phyloP scores from a whole-genome alignment of 1,284 basidiomycete genomes.

The Cutaneotrichosporon arboriforme region DNA sequence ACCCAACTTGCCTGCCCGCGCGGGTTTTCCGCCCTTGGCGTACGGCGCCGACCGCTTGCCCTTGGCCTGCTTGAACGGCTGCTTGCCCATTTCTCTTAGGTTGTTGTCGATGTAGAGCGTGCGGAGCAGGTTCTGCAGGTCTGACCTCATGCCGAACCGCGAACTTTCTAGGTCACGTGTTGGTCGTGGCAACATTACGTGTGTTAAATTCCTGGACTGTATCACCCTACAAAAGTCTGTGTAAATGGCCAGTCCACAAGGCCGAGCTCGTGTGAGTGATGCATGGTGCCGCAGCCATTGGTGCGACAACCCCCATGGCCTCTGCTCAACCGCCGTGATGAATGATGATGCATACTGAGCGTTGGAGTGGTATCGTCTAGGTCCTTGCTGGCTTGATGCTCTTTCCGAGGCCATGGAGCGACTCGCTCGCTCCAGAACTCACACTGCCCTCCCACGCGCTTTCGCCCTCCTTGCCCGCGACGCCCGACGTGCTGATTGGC shows the following conservation, averaged over 20 bases:
- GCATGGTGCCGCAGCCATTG: too few relatives aligned
- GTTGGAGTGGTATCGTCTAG: slow-evolving; percentile 9
- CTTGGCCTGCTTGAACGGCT: slow-evolving; percentile 14
- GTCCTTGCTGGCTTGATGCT: slow-evolving; percentile 8
- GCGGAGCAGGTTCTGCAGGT: neutral
- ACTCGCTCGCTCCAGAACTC: slow-evolving; percentile 8
- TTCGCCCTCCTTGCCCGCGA: neutral
- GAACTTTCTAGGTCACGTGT: slow-evolving; percentile 7
- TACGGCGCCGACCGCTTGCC: slow-evolving; percentile 19
- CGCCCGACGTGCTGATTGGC: slow-evolving; percentile 4
- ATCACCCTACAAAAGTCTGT: neutral
- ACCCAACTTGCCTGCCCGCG: slow-evolving; percentile 8
- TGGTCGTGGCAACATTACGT: neutral
- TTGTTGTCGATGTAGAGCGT: neutral
- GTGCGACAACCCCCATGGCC: too few relatives aligned
- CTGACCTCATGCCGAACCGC: neutral
- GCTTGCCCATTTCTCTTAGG: slow-evolving; percentile 32
- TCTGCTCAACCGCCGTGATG: neutral
- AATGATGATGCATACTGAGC: slow-evolving; percentile 15
- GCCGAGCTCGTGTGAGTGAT: too few relatives aligned
- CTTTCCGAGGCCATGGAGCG: slow-evolving; percentile 12
- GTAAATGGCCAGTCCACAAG: too few relatives aligned
- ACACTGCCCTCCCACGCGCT: slow-evolving; percentile 6
- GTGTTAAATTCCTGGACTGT: neutral
- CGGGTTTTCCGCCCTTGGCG: slow-evolving; percentile 12